phyloP scores from a whole-genome alignment of 257 asterid species.

The Penstemon davidsonii region DNA sequence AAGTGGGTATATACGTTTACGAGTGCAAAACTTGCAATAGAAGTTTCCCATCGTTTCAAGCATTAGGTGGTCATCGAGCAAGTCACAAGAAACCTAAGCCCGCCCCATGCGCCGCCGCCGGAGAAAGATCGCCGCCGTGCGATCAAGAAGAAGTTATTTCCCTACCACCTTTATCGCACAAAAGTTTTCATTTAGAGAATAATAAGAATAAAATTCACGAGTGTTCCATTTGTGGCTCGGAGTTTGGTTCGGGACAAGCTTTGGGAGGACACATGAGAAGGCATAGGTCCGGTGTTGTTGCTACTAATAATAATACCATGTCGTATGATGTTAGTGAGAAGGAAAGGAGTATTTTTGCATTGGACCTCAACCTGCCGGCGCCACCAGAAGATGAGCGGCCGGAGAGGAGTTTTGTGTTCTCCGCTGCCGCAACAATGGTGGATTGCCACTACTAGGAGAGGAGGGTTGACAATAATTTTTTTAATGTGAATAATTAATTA shows the following conservation, averaged over 20 bases:
- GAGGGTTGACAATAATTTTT: constrained; percentile 39
- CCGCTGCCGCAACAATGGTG: constrained; percentile 59
- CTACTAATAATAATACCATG: background rate
- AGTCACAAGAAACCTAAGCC: constrained; percentile 71
- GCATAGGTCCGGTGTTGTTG: constrained; percentile 46
- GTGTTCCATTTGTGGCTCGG: constrained; percentile 81
- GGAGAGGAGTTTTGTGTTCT: constrained; percentile 32
- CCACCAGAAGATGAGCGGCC: constrained; percentile 55
- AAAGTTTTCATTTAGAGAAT: background rate
- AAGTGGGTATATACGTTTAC: constrained; percentile 54
- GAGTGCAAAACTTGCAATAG: constrained; percentile 82
- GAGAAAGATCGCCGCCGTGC: constrained; percentile 19
- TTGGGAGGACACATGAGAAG: constrained; percentile 95
- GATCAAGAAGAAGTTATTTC: background rate
- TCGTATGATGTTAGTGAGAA: constrained; percentile 35
- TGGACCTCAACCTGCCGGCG: constrained; percentile 90
- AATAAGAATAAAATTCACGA: constrained; percentile 62
- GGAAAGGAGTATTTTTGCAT: constrained; percentile 37
- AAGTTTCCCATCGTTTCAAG: constrained; percentile 75
- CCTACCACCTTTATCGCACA: constrained; percentile 28
- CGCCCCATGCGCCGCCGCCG: constrained; percentile 27
- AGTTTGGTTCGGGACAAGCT: constrained; percentile 86
- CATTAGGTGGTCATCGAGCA: constrained; percentile 91
- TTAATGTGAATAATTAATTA: constrained; percentile 32
- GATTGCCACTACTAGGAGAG: constrained; percentile 61